A percentile compares a stretch with the other conserved stretches of the same genome.
phyloP scores from a whole-genome alignment of 176 grass and related monocot species.

The Lolium rigidum region DNA sequence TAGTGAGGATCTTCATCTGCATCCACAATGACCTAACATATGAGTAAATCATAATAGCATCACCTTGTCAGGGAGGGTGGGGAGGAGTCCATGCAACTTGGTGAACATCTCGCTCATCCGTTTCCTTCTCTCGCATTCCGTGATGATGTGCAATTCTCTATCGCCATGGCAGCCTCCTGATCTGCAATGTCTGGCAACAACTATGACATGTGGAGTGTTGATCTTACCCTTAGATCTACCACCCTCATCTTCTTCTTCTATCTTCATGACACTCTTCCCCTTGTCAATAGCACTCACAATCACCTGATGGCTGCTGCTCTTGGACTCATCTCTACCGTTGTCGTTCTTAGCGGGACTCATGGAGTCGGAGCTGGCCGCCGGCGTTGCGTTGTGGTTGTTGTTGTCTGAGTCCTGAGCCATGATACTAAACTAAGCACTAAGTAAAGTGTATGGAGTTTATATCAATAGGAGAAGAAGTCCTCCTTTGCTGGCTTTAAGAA shows the following conservation, averaged over 20 bases:
- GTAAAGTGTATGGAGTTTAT: background rate
- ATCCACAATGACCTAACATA: no score
- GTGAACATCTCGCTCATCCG: conserved; percentile 53
- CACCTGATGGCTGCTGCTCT: background rate
- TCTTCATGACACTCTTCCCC: background rate
- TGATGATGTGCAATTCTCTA: conserved; percentile 30
- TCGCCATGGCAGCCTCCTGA: background rate
- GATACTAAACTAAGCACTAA: background rate
- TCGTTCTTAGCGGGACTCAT: background rate
- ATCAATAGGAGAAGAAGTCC: background rate
- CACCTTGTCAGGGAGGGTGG: conserved; percentile 46
- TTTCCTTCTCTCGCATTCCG: conserved; percentile 56
- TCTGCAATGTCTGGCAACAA: background rate
- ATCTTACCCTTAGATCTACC: conserved; percentile 16
- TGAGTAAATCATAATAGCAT: background rate
- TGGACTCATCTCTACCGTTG: background rate
- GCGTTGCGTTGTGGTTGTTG: background rate
- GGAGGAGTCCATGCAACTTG: conserved; percentile 54
- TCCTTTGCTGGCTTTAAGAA: background rate
- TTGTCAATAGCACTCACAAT: background rate
- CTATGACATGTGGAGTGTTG: background rate
- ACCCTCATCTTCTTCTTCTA: background rate
- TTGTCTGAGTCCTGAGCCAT: background rate
- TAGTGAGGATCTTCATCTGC: background rate
- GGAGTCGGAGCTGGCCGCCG: background rate